Evolutionary conservation across 2,329 filamentous ascomycete species (phyloP).

Genomic region (Ceratocystis harringtonii): DNA sequence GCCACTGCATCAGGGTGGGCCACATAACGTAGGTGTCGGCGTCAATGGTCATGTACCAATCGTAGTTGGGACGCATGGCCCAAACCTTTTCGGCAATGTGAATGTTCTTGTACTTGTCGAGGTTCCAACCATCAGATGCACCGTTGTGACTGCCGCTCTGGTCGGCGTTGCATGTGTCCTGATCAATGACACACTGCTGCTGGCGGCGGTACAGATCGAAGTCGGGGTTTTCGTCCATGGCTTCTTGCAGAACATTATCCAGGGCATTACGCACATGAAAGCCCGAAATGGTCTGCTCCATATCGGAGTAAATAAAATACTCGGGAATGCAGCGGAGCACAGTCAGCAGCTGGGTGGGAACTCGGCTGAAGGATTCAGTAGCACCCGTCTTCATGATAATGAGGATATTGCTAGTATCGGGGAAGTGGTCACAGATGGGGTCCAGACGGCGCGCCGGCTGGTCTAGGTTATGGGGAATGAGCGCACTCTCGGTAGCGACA

Average conservation of each 20-base stretch:
- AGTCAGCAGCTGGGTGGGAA: conserved; percentile 41
- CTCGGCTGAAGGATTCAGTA: conserved; percentile 35
- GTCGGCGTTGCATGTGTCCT: conserved; percentile 30
- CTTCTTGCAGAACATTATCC: conserved; percentile 29
- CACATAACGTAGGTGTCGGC: conserved; percentile 44
- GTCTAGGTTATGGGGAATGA: conserved; percentile 12
- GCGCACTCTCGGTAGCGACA: not conserved
- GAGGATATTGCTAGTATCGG: conserved; percentile 32
- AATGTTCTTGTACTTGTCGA: conserved; percentile 49
- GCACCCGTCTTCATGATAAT: conserved; percentile 44
- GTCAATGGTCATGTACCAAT: conserved; percentile 47
- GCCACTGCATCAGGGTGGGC: conserved; percentile 36
- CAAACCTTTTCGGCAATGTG: conserved; percentile 43
- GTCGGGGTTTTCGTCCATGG: conserved; percentile 32
- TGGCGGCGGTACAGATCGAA: conserved; percentile 36
- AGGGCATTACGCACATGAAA: conserved; percentile 33
- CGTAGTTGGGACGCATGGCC: conserved; percentile 33
- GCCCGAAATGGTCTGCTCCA: conserved; percentile 34
- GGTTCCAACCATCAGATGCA: conserved; percentile 32
- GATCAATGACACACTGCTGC: conserved; percentile 31
- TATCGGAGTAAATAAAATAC: conserved; percentile 43
- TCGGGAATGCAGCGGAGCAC: conserved; percentile 35
- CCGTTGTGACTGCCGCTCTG: conserved; percentile 20
- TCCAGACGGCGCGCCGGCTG: conserved; percentile 20
- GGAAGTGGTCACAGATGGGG: conserved; percentile 27